phyloP scores from a whole-genome alignment of 345 rosid species.

The Salix udensis region DNA sequence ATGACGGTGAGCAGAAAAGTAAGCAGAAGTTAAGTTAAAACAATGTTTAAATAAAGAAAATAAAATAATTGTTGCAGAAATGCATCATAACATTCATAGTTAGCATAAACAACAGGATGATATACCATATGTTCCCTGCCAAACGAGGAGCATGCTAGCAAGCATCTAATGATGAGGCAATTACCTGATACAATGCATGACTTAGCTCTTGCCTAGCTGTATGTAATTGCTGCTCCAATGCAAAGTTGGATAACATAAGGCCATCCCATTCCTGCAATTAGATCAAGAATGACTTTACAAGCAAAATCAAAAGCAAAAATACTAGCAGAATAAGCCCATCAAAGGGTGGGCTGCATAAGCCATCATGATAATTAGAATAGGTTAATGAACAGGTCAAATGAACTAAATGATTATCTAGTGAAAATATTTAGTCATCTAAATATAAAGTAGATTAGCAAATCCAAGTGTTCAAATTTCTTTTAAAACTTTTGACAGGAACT shows the following conservation, averaged over 20 bases:
- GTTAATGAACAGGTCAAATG: not conserved
- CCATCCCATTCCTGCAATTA: conserved; percentile 89
- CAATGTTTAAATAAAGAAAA: not conserved
- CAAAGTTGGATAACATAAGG: conserved; percentile 87
- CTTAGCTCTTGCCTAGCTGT: conserved; percentile 96
- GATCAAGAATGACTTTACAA: conserved; percentile 11
- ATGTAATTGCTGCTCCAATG: conserved; percentile 93
- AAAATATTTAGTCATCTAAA: not conserved
- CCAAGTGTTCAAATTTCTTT: not conserved
- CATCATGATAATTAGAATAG: not conserved
- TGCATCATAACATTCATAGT: not conserved
- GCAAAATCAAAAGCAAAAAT: conserved; percentile 1
- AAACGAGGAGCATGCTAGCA: not conserved
- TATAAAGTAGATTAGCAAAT: not conserved
- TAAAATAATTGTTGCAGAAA: not conserved
- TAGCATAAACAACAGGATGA: not conserved
- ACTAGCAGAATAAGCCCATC: not conserved
- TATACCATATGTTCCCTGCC: not conserved
- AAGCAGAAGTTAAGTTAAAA: not conserved
- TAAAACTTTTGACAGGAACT: not conserved
- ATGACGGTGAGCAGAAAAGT: not conserved
- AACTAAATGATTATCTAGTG: not conserved
- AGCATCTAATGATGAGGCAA: not conserved
- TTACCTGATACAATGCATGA: conserved; percentile 95
- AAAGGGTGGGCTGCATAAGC: not conserved